Base-by-base conservation (phyloP, 345 rosid species). In the Eucalyptus melliodora region DNA sequence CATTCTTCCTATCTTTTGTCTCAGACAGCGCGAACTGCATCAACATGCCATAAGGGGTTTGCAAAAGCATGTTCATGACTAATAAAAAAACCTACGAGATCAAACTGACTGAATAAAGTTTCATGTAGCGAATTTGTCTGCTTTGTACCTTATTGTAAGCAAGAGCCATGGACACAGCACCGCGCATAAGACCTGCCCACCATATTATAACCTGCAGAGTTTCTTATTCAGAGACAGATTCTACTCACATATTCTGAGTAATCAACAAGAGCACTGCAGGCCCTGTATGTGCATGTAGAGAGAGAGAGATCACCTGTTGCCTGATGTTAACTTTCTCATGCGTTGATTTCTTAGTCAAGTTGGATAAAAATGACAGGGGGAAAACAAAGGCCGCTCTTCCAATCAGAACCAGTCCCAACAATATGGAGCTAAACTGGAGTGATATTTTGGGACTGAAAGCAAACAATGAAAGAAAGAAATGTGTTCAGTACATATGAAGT, bases 171-270 rank as follows among this genome's bases (percentile, higher is more conserved):
- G 99, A 98, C 60, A 98, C 99, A 88, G 98, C 97, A 62, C 98
- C 98, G 27, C 99, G 99, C 98, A 97, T 97, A 37, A 97, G 95
- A 89, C 99, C 99, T 49, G 99, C 99, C 99, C 99, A 97, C 99
- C 99, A 97, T 90, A 97, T 96, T 69, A 95, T 94, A 87, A 95
- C 91, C 98, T 96, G 94, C 89, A 82, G 27, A 77, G 30, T 42
- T 37, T 40, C 85, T 40, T 40, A 77, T 40, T 77, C 42, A 40
- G 85, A 40, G 44, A 77, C 16, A 77, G 30, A 40, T 77, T 77
- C 85, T 37, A 37, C 85, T 77, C 2, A 77, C 45, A 77, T 40
- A 40, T 40, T 77, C 85, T 21, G 47, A 11, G 27, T 21, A 77
- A 40, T 40, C 1, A 88, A 80, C 51, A 16, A 83, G 67, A 26